phyloP scores from a whole-genome alignment of 179 eudicot species.

The Beta lomatogona region DNA sequence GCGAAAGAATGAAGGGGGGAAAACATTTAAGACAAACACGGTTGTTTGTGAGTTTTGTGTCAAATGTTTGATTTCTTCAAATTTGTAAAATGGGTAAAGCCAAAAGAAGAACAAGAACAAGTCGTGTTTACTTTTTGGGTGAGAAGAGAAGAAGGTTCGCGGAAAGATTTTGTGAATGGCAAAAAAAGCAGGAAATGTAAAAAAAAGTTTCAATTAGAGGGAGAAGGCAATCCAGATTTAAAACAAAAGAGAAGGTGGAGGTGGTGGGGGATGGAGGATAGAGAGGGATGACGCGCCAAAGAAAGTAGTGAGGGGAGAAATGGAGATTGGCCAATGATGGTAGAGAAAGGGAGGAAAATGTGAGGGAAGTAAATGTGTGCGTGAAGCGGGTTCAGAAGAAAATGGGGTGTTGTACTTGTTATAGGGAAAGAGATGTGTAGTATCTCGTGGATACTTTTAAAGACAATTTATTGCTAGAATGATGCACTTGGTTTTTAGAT shows the following conservation, averaged over 20 bases:
- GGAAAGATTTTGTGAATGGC: not conserved
- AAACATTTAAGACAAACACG: not conserved
- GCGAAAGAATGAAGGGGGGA: not conserved
- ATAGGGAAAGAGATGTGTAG: no score
- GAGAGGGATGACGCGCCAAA: not conserved
- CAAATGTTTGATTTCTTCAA: slow-evolving; percentile 10
- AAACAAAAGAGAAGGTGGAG: not conserved
- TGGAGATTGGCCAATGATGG: not conserved
- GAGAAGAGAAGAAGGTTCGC: slow-evolving; percentile 4
- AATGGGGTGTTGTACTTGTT: no score
- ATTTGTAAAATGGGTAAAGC: no score
- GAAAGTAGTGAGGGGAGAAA: not conserved
- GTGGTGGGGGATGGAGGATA: not conserved
- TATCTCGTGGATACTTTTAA: no score
- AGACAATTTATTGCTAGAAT: no score
- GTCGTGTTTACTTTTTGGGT: not conserved
- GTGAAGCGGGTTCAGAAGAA: not conserved
- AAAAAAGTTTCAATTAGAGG: not conserved
- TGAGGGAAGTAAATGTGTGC: slow-evolving; percentile 2
- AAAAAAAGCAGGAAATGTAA: not conserved
- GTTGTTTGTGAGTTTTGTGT: not conserved
- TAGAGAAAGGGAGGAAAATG: not conserved
- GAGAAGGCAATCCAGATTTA: not conserved
- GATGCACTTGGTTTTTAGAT: no score
- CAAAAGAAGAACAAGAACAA: not conserved